These are phyloP conservation scores for Pittosporum tobira DNA, from an alignment of 129 eudicot genomes.

Conservation along the genomic window DNA sequence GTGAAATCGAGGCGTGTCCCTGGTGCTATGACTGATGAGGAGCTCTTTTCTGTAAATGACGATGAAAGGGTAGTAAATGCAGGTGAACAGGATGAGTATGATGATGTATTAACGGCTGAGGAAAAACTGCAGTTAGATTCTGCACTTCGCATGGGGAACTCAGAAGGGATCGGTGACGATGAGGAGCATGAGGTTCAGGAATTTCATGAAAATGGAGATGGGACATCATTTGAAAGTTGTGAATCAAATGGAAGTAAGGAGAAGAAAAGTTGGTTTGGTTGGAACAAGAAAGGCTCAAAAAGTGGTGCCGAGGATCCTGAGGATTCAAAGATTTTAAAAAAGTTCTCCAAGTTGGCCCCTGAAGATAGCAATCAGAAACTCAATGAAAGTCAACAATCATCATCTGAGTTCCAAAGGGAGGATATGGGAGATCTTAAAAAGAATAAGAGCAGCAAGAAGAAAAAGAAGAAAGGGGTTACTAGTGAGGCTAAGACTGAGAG, in stretches of 20 bases:
- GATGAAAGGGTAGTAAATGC: conserved; percentile 61
- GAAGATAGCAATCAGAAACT: conserved; percentile 39
- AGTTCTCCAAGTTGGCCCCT: conserved; percentile 57
- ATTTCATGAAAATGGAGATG: conserved; percentile 36
- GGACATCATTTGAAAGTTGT: conserved; percentile 42
- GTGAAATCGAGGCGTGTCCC: conserved; percentile 95
- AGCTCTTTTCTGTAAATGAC: conserved; percentile 64
- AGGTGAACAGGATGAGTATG: conserved; percentile 65
- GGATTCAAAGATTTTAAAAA: conserved; percentile 56
- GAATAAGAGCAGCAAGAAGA: conserved; percentile 62
- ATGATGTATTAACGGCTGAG: conserved; percentile 81
- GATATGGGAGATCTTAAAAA: conserved; percentile 50
- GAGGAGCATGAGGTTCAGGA: conserved; percentile 46
- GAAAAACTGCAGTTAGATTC: conserved; percentile 78
- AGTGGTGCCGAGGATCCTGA: conserved; percentile 41
- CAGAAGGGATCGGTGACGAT: conserved; percentile 51
- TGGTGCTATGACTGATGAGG: conserved; percentile 97
- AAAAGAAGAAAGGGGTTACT: conserved; percentile 67
- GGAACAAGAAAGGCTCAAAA: conserved; percentile 78
- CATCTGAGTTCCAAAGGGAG: conserved; percentile 45
- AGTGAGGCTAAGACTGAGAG: conserved; percentile 69
- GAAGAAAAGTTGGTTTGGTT: conserved; percentile 82
- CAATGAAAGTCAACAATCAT: conserved; percentile 41
- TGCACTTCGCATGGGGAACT: conserved; percentile 67
- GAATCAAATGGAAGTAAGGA: conserved; percentile 66